Evolutionary conservation across 1,284 basidiomycete species (phyloP).

Genomic region (Peniophora sp.): DNA sequence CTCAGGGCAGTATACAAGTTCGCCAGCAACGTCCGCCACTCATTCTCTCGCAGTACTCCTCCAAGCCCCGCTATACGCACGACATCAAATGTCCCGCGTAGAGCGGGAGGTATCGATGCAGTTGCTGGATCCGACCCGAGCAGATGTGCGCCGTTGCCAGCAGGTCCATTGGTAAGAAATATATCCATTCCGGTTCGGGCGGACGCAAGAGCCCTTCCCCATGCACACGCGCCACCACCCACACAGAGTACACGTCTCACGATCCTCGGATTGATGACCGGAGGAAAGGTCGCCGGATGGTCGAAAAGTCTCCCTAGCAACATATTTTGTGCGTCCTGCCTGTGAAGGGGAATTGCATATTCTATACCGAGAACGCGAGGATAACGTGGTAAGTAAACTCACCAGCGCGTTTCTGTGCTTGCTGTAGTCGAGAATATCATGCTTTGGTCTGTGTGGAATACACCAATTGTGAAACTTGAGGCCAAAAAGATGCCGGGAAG

Average conservation of each 20-base stretch:
- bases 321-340: background rate
- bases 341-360: background rate
- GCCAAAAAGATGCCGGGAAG: too few relatives aligned
- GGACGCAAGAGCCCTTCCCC: background rate
- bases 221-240: background rate
- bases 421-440: too few relatives aligned
- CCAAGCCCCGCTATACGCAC: background rate
- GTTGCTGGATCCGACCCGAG: background rate
- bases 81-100: background rate
- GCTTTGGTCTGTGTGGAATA: too few relatives aligned
- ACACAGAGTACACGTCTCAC: background rate
- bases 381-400: too few relatives aligned
- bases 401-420: too few relatives aligned
- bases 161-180: background rate
- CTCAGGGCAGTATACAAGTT: background rate
- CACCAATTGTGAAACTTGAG: too few relatives aligned
- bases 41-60: background rate
- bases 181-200: background rate
- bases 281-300: background rate
- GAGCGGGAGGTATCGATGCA: background rate
- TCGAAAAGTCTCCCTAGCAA: background rate
- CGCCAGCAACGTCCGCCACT: background rate
- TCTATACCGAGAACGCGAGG: too few relatives aligned
- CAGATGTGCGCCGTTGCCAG: background rate
- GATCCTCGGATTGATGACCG: background rate